Base-by-base conservation (phyloP, 1,284 basidiomycete species). In the Phellinidium pouzarii region DNA sequence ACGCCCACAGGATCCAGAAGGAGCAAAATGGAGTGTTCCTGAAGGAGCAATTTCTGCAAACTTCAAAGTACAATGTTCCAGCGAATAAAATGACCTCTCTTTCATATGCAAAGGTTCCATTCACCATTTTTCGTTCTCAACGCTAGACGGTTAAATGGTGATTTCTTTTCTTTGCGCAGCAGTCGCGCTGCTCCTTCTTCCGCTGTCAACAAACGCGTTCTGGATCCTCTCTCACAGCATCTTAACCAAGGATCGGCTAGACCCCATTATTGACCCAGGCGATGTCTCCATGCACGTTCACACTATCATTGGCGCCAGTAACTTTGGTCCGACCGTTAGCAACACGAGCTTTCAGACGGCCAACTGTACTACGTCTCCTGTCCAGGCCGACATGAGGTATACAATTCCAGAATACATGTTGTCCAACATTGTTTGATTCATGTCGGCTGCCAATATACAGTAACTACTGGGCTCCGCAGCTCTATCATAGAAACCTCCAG, bases 351-450 rank as follows among this genome's bases (percentile, higher is more conserved):
- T 75, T 36, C 60, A 66, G 26, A 51, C 61, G n/a, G 71, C 71
- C 56, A 56, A 69, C 48, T 75, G 74, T 50, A 71, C 73, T 7
- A 72, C 72, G 8, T 63, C 70, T 40, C 71, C 71, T 8, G 71
- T 76, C 48, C 59, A 62, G 20, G 64, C 74, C 59, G 73, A 74
- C 59, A 71, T 72, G 50, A 31, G 29, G 29, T 31, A 31, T 5
- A 12, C 12, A 5, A 6, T 6, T 31, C 12, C 29, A 31, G 12
- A 31, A 6, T 12, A 6, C 29, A 31, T 31, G 29, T 31, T 12
- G 12, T 6, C 6, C 6, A 31, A 31, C 29, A 31, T 31, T 12
- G 5, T 12, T 6, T 31, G 6, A 31, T 31, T 31, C 29, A 31
- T 31, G 12, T 12, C 29, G 5, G 5, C 29, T 31, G 29, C n/a